Evolutionary conservation across 768 basidiomycete genomes (phyloP).

Genomic region (Epithele typhae): DNA sequence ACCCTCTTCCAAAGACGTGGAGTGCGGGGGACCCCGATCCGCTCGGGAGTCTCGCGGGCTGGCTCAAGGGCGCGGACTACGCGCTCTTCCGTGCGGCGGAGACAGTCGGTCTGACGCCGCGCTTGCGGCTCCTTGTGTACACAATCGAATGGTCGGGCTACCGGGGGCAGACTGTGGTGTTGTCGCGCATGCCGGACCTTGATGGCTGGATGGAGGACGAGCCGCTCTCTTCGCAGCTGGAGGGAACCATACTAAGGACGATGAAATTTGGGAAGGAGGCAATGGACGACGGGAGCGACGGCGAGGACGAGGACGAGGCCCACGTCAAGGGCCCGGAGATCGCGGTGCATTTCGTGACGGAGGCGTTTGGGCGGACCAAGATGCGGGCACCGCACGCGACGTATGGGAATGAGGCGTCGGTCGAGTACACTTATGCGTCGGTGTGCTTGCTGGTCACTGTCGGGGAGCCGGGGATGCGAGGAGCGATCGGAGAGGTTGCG

Average conservation of each 20-base stretch:
- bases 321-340: background rate
- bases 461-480: no score
- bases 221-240: no score
- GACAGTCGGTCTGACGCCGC: background rate
- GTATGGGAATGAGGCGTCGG: background rate
- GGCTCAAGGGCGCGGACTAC: background rate
- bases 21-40: background rate
- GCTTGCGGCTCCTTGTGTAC: background rate
- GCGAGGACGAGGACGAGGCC: background rate
- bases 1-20: conserved; percentile 20
- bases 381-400: no score
- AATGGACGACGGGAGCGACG: background rate
- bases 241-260: background rate
- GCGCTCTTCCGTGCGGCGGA: background rate
- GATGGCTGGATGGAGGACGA: background rate
- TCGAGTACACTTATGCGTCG: background rate
- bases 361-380: background rate
- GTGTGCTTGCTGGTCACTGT: background rate
- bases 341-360: background rate
- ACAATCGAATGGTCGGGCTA: background rate
- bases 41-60: background rate
- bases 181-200: background rate
- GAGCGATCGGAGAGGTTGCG: no score
- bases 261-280: background rate
- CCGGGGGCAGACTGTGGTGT: background rate